A percentile compares a stretch with the other conserved stretches of the same genome.
Conservation (phyloP, 2,329 filamentous ascomycete genomes). For the Rutstroemia sp. region DNA sequence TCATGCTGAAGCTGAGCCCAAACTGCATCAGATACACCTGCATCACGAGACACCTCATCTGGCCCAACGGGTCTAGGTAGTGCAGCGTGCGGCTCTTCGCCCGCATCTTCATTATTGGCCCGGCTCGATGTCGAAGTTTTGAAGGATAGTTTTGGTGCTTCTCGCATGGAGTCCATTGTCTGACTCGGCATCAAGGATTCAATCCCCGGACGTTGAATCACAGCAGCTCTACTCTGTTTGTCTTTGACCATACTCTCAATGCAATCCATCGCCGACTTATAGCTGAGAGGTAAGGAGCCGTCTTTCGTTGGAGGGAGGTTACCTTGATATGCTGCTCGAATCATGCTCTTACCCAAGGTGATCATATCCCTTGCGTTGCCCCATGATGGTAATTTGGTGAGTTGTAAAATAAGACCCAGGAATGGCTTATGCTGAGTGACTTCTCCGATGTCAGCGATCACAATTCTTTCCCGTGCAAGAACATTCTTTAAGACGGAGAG, state of each 20-base stretch:
- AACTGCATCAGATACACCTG: slow-evolving; percentile 49
- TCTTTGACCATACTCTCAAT: slow-evolving; percentile 20
- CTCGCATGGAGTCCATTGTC: slow-evolving; percentile 1
- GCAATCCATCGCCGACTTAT: slow-evolving; percentile 13
- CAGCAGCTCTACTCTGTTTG: slow-evolving; percentile 9
- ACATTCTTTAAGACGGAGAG: slow-evolving; percentile 32
- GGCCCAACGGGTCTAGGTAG: not conserved
- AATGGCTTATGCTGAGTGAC: slow-evolving; percentile 23
- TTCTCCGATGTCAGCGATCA: slow-evolving; percentile 17
- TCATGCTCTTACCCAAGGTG: slow-evolving; percentile 40
- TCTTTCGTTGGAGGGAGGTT: too few relatives aligned
- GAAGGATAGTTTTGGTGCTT: not conserved
- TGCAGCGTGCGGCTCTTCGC: not conserved
- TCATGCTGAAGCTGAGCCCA: slow-evolving; percentile 55
- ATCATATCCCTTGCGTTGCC: slow-evolving; percentile 47
- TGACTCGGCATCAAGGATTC: slow-evolving; percentile 1
- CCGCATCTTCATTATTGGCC: not conserved
- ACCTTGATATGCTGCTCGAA: slow-evolving; percentile 25
- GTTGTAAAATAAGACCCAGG: slow-evolving; percentile 28
- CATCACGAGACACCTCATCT: slow-evolving; percentile 37
- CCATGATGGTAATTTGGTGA: slow-evolving; percentile 38
- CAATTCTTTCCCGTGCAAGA: slow-evolving; percentile 28
- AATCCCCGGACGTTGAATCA: not conserved
- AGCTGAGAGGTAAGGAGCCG: too few relatives aligned
- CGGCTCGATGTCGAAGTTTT: not conserved